These are phyloP conservation scores for Neurospora sp. DNA, from an alignment of 495 filamentous ascomycete genomes.

Conservation along the genomic window DNA sequence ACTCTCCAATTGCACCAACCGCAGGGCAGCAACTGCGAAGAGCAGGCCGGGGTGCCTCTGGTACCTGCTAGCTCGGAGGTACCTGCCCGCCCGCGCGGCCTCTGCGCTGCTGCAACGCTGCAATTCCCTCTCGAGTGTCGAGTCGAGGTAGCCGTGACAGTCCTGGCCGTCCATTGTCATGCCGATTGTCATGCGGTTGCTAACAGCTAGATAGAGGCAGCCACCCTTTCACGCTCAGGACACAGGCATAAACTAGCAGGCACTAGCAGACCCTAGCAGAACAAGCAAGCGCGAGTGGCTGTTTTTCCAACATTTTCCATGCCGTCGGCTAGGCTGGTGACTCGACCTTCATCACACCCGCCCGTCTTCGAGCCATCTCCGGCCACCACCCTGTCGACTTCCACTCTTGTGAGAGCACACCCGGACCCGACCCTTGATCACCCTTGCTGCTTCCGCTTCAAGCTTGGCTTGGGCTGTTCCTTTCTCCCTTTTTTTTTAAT, in stretches of 20 bases:
- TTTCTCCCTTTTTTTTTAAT: not conserved
- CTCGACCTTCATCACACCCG: not conserved
- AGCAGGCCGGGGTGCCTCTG: not conserved
- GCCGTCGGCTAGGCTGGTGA: constrained; percentile 2
- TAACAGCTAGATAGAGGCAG: not conserved
- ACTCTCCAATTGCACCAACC: not conserved
- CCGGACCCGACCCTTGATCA: not conserved
- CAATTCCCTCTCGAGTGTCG: not conserved
- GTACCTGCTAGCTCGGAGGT: not conserved
- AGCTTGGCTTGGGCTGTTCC: not conserved
- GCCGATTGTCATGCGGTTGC: not conserved
- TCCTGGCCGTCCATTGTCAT: not conserved
- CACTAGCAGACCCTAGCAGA: not conserved
- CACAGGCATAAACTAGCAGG: not conserved
- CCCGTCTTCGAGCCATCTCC: constrained; percentile 1
- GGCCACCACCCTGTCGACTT: constrained; percentile 10
- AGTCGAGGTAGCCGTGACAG: not conserved
- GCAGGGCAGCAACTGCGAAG: not conserved
- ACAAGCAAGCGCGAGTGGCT: not conserved
- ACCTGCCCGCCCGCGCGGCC: not conserved
- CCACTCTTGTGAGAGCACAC: constrained; percentile 4
- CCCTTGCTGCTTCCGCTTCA: not conserved
- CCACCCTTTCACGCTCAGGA: not conserved
- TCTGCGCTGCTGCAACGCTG: not conserved
- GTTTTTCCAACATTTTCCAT: constrained; percentile 22